Conservation (phyloP, 495 filamentous ascomycete species). For the Bacidia gigantensis region DNA sequence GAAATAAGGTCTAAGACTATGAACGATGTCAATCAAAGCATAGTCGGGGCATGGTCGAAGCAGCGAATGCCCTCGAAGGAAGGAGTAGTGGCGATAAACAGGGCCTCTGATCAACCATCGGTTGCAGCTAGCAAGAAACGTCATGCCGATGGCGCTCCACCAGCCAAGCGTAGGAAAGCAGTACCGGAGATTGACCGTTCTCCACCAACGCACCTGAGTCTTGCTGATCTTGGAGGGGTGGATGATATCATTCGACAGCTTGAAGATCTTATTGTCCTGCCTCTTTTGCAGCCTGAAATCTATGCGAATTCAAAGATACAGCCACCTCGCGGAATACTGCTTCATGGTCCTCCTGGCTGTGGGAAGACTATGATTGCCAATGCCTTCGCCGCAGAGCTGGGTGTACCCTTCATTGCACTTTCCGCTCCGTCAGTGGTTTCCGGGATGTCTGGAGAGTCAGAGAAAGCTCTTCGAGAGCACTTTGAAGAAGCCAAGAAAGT, state of each 20-base stretch:
- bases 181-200: constrained; percentile 42
- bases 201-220: constrained; percentile 60
- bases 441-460: constrained; percentile 92
- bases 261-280: constrained; percentile 68
- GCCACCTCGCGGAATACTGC: constrained; percentile 71
- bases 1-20: constrained; percentile 9
- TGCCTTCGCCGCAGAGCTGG: constrained; percentile 75
- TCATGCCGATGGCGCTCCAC: constrained; percentile 54
- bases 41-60: constrained; percentile 54
- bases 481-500: constrained; percentile 79
- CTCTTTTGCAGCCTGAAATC: constrained; percentile 60
- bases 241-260: constrained; percentile 66
- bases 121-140: constrained; percentile 29
- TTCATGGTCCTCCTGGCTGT: constrained; percentile 89
- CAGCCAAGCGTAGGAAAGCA: constrained; percentile 50
- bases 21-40: constrained; percentile 59
- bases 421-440: constrained; percentile 81
- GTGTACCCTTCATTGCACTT: constrained; percentile 75
- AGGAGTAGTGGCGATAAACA: constrained; percentile 18
- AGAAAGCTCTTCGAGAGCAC: constrained; percentile 82
- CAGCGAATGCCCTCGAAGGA: constrained; percentile 17
- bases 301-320: constrained; percentile 46
- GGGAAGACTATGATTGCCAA: constrained; percentile 92
- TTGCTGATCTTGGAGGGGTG: constrained; percentile 75
- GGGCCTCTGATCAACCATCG: constrained; percentile 7